Percentiles rank a stretch among this genome's conserved stretches.
Conservation (phyloP, 495 filamentous ascomycete species). For the Penicillium daleae region DNA sequence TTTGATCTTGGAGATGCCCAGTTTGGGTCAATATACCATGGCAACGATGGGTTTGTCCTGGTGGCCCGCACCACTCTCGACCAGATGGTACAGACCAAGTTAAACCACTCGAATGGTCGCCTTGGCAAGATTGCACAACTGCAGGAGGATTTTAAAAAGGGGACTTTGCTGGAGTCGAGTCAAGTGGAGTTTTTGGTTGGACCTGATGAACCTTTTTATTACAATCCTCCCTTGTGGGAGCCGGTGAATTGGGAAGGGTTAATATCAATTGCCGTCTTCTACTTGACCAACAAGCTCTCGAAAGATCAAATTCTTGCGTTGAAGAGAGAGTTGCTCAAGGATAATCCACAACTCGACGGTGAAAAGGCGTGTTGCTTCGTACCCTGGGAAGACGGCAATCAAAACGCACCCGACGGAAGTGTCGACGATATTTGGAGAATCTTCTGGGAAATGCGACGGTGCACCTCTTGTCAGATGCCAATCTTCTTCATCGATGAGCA, state of each 20-base stretch:
- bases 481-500: constrained; percentile 21
- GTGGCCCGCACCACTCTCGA: constrained; percentile 3
- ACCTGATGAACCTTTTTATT: constrained; percentile 20
- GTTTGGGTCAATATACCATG: constrained; percentile 2
- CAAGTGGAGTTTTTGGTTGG: constrained; percentile 8
- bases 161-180: neutral
- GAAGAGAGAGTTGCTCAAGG: neutral
- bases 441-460: constrained; percentile 12
- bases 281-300: constrained; percentile 17
- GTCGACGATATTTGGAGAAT: constrained; percentile 22
- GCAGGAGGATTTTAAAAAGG: neutral
- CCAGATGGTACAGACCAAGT: neutral
- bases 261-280: constrained; percentile 13
- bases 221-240: constrained; percentile 10
- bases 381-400: constrained; percentile 17
- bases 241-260: neutral
- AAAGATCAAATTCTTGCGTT: constrained; percentile 9
- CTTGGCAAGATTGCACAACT: constrained; percentile 2
- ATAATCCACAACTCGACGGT: neutral
- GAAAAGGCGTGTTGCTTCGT: constrained; percentile 15
- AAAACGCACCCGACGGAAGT: constrained; percentile 15
- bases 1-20: neutral
- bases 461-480: neutral
- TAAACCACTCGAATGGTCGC: neutral
- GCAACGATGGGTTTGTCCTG: constrained; percentile 6